Evolutionary conservation across 2,329 filamentous ascomycete genomes (phyloP), one percentile per base, ranked within the genome.

Genomic region (Sclerotiophoma versabilis): DNA sequence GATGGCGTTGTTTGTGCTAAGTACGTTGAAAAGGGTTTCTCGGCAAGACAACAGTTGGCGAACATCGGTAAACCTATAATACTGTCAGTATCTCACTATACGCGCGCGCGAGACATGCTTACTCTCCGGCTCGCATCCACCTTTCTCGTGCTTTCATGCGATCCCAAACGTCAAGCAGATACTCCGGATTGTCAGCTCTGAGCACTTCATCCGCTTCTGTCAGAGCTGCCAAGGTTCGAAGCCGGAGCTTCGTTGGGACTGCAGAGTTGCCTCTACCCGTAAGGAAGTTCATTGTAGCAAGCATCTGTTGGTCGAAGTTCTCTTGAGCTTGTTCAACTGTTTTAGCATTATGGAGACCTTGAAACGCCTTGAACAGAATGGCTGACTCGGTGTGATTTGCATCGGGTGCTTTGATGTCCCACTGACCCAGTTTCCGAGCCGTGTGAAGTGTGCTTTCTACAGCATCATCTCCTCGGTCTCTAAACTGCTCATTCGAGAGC

Each of bases 101-200:
- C 15, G 6, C 6, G n/a, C 22, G 20, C 9, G 2, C 19, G n/a
- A 6, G 5, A 11, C 33, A 15, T 12, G 77, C 85, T 77, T 81
- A 92, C 90, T 87, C 84, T 71, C 90, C 91, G 58, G 86, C 88
- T 68, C 87, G 86, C 87, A 97, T 92, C 93, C 92, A 97, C 36
- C 80, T 79, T 15, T 86, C 83, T 25, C 92, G 85, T 11, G 72
- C 73, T 57, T 86, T 83, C 66, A 96, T 90, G 37, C 81, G 82
- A 14, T 79, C 71, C 71, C 92, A 83, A 22, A 86, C 79, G 23
- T 80, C 79, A 25, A 86, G 79, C 30, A 96, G 75, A 38, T 92
- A 84, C 0, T 83, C 72, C 2, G 81, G 76, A 42, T 84, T 84
- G 9, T 80, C 74, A 6, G 87, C 83, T 45, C 84, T 83, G 5